Base-by-base conservation (phyloP, 2,329 filamentous ascomycete genomes). In the Orbilia quercus region DNA sequence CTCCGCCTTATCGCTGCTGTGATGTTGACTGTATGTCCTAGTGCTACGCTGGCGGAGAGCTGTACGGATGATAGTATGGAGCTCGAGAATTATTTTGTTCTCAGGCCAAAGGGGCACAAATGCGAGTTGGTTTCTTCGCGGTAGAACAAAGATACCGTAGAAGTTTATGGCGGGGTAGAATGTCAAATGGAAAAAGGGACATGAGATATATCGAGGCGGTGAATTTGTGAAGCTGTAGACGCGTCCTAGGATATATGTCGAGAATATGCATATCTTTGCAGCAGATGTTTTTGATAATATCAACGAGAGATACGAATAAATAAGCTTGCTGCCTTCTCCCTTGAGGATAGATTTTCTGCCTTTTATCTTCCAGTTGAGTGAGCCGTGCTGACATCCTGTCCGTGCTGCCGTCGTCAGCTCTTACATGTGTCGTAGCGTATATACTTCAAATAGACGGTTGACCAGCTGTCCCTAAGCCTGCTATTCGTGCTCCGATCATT, bases 31-130 rank as follows among this genome's bases (percentile, higher is more conserved):
- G 7, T 28, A 16, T 64, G 47, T 54, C 47, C 59, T 1, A 23
- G 38, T 45, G 47, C 23, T 20, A 22, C 11, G 9, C 59, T 64
- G 9, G 59, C 59, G 28, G 47, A 53, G 7, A 23, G 25, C 28
- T 64, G 47, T 36, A 64, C 59, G 16, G 44, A 64, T 22, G 48
- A 64, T n/a, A 53, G 59, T 16, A 63, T 63, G 47, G 47, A 63
- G 14, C 20, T 42, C n/a, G 45, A 42, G 9, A 31, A 53, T 16
- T 60, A 48, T 38, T 36, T 60, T 28, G 11, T 20, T 4, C 14
- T 60, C 25, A 60, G 28, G 38, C 55, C 55, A 40, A 60, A 60
- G 18, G 40, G 22, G 7, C 22, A 48, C 55, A 60, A 50, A 42
- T 60, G 48, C 25, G 48, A 51, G 47, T 31, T 51, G 47, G 51